Evolutionary conservation across 805 yeast genomes (phyloP), one percentile per base, ranked within the genome.

Genomic region (Metschnikowia picachoensis): DNA sequence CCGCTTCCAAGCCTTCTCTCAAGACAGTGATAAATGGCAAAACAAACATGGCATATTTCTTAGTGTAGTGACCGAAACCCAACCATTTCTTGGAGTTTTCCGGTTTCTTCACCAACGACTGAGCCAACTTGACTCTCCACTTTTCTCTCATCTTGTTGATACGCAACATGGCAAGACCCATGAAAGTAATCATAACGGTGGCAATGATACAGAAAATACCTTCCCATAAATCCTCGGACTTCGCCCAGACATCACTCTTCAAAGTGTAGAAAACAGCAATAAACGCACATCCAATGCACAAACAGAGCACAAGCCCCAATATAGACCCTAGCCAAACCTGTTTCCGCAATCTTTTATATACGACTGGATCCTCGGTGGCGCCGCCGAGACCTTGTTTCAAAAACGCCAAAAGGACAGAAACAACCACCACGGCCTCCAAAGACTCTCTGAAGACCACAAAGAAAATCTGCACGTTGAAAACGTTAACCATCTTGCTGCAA

Each of bases 91-190:
- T 77, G 11, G 64, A 64, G 12, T 37, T 33, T 53, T 81, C 82
- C 10, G 43, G 43, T 8, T 20, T 25, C 33, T 40, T 40, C 43
- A 89, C 70, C 50, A 91, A 71, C 9, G 97, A 92, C 61, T 72
- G 78, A 27, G 97, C 97, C 63, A 92, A 87, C 73, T 92, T 92
- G 56, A 90, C 77, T 75, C 97, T 82, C 99, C 99, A 92, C 73
- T 92, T 92, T 57, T 82, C 92, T 72, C 90, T 91, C 96, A 91
- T 88, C 75, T 91, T 90, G 75, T 91, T 91, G 67, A 92, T 77
- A 70, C 98, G 82, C 62, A 92, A 78, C 96, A 92, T 87, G 46
- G 97, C 95, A 60, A 92, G 78, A 66, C 99, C 98, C 97, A 92
- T 91, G 58, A 86, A 58, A n/a, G 97, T 80, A 61, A 92, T 92